Evolutionary conservation across 1,284 basidiomycete species (phyloP).

Genomic region (Cutaneotrichosporon sp.): DNA sequence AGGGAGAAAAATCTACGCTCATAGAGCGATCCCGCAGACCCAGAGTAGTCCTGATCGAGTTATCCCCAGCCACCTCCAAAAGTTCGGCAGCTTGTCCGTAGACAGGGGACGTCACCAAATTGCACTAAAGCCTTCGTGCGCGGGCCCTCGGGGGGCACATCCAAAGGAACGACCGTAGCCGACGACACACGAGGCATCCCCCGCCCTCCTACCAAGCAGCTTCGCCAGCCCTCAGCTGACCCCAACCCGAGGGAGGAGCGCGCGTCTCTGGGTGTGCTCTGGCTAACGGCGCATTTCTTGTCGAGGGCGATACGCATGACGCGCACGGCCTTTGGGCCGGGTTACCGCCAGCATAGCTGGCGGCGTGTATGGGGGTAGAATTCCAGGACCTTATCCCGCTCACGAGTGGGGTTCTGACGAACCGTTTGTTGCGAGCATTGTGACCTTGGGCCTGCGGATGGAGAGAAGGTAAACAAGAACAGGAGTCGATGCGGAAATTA

Average conservation of each 20-base stretch:
- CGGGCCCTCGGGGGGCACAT: constrained; percentile 4
- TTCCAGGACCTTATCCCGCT: constrained; percentile 52
- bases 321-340: constrained; percentile 44
- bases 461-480: no score
- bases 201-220: constrained; percentile 44
- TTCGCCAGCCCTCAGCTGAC: background rate
- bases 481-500: background rate
- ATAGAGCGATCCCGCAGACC: constrained; percentile 44
- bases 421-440: constrained; percentile 46
- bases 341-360: no score
- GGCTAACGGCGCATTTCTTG: constrained; percentile 43
- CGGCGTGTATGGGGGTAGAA: constrained; percentile 40
- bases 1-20: constrained; percentile 47
- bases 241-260: background rate
- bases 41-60: constrained; percentile 53
- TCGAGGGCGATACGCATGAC: constrained; percentile 44
- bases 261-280: constrained; percentile 34
- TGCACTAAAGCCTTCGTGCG: constrained; percentile 49
- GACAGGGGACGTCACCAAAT: constrained; percentile 49
- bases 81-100: no score
- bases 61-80: constrained; percentile 27
- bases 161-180: background rate
- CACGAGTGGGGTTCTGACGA: constrained; percentile 24
- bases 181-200: constrained; percentile 23
- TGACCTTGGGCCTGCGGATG: constrained; percentile 45